These are phyloP conservation scores for Tubosaeta brunneosetosa DNA, from an alignment of 768 basidiomycete genomes.

Conservation along the genomic window DNA sequence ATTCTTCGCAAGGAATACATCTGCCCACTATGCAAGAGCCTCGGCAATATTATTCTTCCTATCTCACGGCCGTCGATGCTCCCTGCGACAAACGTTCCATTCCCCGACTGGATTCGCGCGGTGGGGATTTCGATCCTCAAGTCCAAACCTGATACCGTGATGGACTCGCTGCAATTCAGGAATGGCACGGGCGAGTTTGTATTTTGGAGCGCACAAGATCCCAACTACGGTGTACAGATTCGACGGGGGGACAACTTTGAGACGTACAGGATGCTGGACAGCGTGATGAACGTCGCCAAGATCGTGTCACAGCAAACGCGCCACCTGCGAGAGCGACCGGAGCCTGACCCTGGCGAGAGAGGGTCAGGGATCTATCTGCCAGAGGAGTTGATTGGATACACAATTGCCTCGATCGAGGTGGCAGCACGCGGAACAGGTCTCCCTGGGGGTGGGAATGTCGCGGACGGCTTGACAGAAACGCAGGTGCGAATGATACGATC, in stretches of 20 bases:
- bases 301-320: conserved; percentile 80
- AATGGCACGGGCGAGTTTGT: conserved; percentile 86
- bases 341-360: conserved; percentile 67
- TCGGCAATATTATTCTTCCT: conserved; percentile 92
- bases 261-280: conserved; percentile 79
- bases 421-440: conserved; percentile 64
- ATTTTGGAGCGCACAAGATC: conserved; percentile 83
- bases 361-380: conserved; percentile 88
- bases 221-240: conserved; percentile 55
- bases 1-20: conserved; percentile 93
- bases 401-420: conserved; percentile 76
- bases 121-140: conserved; percentile 88
- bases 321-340: conserved; percentile 72
- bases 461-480: conserved; percentile 64
- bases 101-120: conserved; percentile 86
- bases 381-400: conserved; percentile 87
- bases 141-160: conserved; percentile 65
- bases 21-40: conserved; percentile 94
- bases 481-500: conserved; percentile 75
- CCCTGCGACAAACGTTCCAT: conserved; percentile 49
- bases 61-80: conserved; percentile 51
- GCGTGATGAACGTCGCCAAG: conserved; percentile 72
- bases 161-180: conserved; percentile 70
- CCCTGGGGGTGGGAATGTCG: conserved; percentile 44
- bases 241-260: conserved; percentile 53